These are phyloP conservation scores for Coemansia sp. DNA, from an alignment of 192 early-diverging fungal genomes.

Conservation along the genomic window DNA sequence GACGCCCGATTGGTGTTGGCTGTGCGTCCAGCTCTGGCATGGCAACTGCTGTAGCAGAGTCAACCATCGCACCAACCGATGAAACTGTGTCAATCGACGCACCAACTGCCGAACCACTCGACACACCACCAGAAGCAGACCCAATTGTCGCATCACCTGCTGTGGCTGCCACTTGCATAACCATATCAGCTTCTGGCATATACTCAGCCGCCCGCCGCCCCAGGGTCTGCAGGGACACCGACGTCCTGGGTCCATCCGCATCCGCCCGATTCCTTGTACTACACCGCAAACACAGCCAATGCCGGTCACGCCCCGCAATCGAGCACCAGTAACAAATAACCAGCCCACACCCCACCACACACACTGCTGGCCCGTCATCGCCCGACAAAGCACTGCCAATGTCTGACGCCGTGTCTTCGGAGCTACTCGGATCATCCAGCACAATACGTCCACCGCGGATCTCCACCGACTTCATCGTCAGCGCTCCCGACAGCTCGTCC, in stretches of 20 bases:
- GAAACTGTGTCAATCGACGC: background rate
- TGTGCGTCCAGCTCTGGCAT: background rate
- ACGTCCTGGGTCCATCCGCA: slow-evolving; percentile 7
- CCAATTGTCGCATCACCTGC: background rate
- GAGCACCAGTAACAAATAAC: slow-evolving; percentile 58
- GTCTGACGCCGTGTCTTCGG: slow-evolving; percentile 25
- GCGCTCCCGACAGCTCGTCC: slow-evolving; percentile 45
- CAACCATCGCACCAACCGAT: background rate
- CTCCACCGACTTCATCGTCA: slow-evolving; percentile 55
- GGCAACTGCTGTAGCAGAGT: background rate
- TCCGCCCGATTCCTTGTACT: background rate
- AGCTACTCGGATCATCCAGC: slow-evolving; percentile 46
- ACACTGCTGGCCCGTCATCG: background rate
- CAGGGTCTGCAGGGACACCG: slow-evolving; percentile 30
- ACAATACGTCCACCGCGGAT: slow-evolving; percentile 52
- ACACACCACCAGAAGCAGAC: no score
- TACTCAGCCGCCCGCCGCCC: slow-evolving; percentile 37
- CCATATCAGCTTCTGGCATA: slow-evolving; percentile 20
- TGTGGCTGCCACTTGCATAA: slow-evolving; percentile 30
- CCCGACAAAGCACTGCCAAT: background rate
- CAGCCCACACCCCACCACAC: slow-evolving; percentile 31
- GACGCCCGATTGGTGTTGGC: slow-evolving; percentile 9
- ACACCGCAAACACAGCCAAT: slow-evolving; percentile 41
- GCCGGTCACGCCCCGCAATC: slow-evolving; percentile 7
- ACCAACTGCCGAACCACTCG: background rate